phyloP scores from a whole-genome alignment of 345 rosid genomes.

The Conringia planisiliqua region DNA sequence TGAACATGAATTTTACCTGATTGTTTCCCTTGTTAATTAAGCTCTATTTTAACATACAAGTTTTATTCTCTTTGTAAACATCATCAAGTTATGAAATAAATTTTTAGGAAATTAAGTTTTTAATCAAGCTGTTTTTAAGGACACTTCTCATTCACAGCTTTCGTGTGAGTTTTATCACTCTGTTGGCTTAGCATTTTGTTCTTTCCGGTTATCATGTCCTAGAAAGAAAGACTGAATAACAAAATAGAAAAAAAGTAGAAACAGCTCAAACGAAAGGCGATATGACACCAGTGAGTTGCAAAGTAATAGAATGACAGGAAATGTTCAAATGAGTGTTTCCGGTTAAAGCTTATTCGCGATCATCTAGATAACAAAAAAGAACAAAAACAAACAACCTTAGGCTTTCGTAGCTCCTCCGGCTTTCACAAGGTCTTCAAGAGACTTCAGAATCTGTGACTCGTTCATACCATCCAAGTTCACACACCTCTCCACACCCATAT shows the following conservation, averaged over 20 bases:
- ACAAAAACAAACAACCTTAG: conserved; percentile 33
- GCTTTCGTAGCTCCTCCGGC: conserved; percentile 46
- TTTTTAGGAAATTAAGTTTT: too few relatives aligned
- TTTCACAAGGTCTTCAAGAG: conserved; percentile 61
- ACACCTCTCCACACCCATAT: conserved; percentile 70
- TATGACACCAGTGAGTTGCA: not conserved
- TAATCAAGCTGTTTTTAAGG: too few relatives aligned
- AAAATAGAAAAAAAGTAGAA: not conserved
- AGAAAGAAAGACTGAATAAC: too few relatives aligned
- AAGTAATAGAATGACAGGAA: conserved; percentile 3
- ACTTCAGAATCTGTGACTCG: conserved; percentile 55
- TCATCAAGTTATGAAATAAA: too few relatives aligned
- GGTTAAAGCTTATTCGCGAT: conserved; percentile 18
- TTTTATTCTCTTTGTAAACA: too few relatives aligned
- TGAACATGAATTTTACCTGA: too few relatives aligned
- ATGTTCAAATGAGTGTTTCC: not conserved
- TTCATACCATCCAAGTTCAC: conserved; percentile 56
- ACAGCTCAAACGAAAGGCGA: not conserved
- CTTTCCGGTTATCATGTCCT: too few relatives aligned
- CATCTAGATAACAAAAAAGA: not conserved
- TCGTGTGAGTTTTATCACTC: too few relatives aligned
- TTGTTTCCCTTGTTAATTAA: too few relatives aligned
- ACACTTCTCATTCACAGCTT: too few relatives aligned
- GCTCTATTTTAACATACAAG: too few relatives aligned
- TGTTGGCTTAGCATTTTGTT: too few relatives aligned